A percentile compares a stretch with the other conserved stretches of the same genome.
Evolutionary conservation across 768 basidiomycete species (phyloP).

Genomic region (Filobasidium floriforme): DNA sequence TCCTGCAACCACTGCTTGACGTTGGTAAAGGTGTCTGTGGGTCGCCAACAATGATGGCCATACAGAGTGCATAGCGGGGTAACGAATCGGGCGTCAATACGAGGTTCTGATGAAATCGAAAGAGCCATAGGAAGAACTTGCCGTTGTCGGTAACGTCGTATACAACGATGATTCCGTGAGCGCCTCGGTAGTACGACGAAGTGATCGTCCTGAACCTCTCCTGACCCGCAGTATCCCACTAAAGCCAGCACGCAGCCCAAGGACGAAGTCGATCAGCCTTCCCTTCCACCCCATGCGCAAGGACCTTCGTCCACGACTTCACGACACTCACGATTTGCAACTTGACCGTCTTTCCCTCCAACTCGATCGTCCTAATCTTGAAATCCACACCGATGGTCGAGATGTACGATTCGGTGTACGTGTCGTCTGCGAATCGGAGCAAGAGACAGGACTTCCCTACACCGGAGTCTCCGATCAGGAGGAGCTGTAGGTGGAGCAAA

Average conservation of each 20-base stretch:
- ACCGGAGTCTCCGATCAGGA: constrained; percentile 96
- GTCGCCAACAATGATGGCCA: background rate
- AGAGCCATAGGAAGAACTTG: background rate
- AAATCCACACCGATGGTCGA: constrained; percentile 84
- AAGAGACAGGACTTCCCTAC: constrained; percentile 76
- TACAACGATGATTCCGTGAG: constrained; percentile 97
- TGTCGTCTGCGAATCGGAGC: constrained; percentile 88
- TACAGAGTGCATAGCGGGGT: background rate
- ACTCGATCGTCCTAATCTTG: constrained; percentile 89
- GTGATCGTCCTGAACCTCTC: constrained; percentile 98
- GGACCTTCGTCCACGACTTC: background rate
- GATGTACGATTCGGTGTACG: constrained; percentile 98
- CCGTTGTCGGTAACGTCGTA: constrained; percentile 83
- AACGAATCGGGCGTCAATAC: background rate
- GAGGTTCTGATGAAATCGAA: background rate
- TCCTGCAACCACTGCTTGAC: constrained; percentile 97
- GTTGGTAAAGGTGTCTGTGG: constrained; percentile 46
- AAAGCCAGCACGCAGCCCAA: constrained; percentile 19
- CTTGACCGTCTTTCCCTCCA: constrained; percentile 96
- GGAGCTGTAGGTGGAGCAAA: constrained; percentile 53
- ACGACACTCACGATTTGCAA: constrained; percentile 75
- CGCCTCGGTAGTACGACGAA: constrained; percentile 97
- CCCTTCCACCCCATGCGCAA: too few relatives aligned
- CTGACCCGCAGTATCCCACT: constrained; percentile 99
- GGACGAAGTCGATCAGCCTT: background rate